phyloP scores from a whole-genome alignment of 495 filamentous ascomycete genomes.

The Penicillium desertorum region DNA sequence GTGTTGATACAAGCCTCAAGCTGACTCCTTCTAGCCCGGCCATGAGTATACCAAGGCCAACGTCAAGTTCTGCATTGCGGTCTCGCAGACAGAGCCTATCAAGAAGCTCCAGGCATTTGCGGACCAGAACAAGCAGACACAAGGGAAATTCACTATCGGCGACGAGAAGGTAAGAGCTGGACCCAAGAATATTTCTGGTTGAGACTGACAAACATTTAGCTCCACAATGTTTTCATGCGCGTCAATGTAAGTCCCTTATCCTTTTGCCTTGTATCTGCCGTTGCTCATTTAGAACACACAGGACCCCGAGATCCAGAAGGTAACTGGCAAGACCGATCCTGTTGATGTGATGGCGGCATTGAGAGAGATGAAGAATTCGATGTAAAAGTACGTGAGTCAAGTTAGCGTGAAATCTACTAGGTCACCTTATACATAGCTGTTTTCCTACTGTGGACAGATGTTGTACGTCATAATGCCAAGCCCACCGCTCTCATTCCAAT shows the following conservation, averaged over 20 bases:
- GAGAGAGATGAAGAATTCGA: slow-evolving; percentile 89
- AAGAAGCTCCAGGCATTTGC: slow-evolving; percentile 76
- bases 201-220: slow-evolving; percentile 44
- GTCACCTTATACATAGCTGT: no score
- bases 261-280: background rate
- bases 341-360: slow-evolving; percentile 84
- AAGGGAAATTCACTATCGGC: slow-evolving; percentile 94
- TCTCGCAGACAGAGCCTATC: slow-evolving; percentile 71
- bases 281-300: slow-evolving; percentile 29
- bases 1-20: background rate
- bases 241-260: slow-evolving; percentile 60
- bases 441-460: background rate
- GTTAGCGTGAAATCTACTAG: background rate
- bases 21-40: slow-evolving; percentile 60
- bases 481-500: background rate
- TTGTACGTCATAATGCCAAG: background rate
- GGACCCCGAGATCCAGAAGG: slow-evolving; percentile 84
- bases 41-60: slow-evolving; percentile 97
- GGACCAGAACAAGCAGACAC: slow-evolving; percentile 77
- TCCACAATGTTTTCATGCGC: slow-evolving; percentile 97
- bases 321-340: slow-evolving; percentile 76
- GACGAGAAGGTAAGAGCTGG: slow-evolving; percentile 79
- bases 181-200: background rate
- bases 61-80: slow-evolving; percentile 76
- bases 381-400: slow-evolving; percentile 26